phyloP scores from a whole-genome alignment of 768 basidiomycete genomes.

The Flagelloscypha sp. region DNA sequence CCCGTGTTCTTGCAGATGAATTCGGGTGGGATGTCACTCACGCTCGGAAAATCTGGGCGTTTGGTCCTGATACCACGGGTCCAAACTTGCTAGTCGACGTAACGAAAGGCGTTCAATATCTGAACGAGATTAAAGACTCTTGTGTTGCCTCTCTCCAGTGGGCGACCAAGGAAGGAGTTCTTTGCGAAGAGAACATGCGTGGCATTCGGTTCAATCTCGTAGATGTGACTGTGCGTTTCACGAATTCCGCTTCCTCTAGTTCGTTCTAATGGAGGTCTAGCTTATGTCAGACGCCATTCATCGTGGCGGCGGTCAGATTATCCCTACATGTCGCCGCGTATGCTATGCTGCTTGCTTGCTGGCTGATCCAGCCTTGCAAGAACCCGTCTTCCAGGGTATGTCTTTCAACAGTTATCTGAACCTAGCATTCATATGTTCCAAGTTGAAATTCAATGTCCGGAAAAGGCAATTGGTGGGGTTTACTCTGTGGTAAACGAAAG shows the following conservation, averaged over 20 bases:
- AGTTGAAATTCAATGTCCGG: slow-evolving; percentile 64
- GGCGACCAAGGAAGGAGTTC: slow-evolving; percentile 63
- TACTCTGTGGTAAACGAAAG: slow-evolving; percentile 53
- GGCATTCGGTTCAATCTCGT: slow-evolving; percentile 59
- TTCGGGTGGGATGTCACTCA: slow-evolving; percentile 67
- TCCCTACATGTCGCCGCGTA: slow-evolving; percentile 58
- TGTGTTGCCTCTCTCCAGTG: slow-evolving; percentile 69
- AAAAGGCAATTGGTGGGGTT: slow-evolving; percentile 62
- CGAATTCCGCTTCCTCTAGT: not conserved
- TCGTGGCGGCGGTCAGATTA: slow-evolving; percentile 63
- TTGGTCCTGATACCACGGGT: slow-evolving; percentile 62
- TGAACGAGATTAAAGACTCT: slow-evolving; percentile 69
- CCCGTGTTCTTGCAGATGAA: slow-evolving; percentile 59
- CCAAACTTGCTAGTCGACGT: slow-evolving; percentile 61
- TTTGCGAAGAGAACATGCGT: slow-evolving; percentile 63
- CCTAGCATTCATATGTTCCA: slow-evolving; percentile 1
- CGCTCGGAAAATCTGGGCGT: slow-evolving; percentile 65
- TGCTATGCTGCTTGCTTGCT: slow-evolving; percentile 58
- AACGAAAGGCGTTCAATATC: slow-evolving; percentile 65
- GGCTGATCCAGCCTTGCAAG: slow-evolving; percentile 51
- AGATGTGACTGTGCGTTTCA: slow-evolving; percentile 41
- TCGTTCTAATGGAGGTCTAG: slow-evolving; percentile 20
- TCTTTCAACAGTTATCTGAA: not conserved
- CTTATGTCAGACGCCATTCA: slow-evolving; percentile 67
- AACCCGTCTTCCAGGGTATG: slow-evolving; percentile 53